Evolutionary conservation across 495 filamentous ascomycete genomes (phyloP).

Genomic region (Elaphomyces granulatus): DNA sequence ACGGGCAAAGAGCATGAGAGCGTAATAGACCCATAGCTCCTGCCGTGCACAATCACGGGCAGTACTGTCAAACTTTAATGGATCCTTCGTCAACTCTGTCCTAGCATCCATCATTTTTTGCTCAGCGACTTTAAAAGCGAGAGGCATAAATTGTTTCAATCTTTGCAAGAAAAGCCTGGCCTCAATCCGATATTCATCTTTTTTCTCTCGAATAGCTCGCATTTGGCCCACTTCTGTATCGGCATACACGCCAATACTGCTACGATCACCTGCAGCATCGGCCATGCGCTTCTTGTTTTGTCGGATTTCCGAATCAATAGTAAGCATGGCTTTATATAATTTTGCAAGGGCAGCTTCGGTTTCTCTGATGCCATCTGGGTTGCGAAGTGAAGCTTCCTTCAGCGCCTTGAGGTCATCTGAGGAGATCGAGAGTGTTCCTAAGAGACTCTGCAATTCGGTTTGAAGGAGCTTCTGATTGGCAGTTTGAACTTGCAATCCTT

Average conservation of each 20-base stretch:
- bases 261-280: slow-evolving; percentile 35
- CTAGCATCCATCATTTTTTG: slow-evolving; percentile 45
- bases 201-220: slow-evolving; percentile 86
- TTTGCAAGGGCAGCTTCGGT: slow-evolving; percentile 66
- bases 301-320: slow-evolving; percentile 70
- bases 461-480: slow-evolving; percentile 93
- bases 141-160: slow-evolving; percentile 63
- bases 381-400: slow-evolving; percentile 58
- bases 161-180: slow-evolving; percentile 57
- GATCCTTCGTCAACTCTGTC: slow-evolving; percentile 26
- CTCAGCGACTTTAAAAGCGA: slow-evolving; percentile 63
- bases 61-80: slow-evolving; percentile 34
- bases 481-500: slow-evolving; percentile 91
- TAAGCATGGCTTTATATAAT: slow-evolving; percentile 86
- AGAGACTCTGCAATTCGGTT: slow-evolving; percentile 64
- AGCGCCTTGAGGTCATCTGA: slow-evolving; percentile 56
- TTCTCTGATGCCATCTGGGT: slow-evolving; percentile 49
- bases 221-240: slow-evolving; percentile 78
- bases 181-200: slow-evolving; percentile 66
- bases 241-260: slow-evolving; percentile 45
- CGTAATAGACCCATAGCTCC: slow-evolving; percentile 68
- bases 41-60: slow-evolving; percentile 38
- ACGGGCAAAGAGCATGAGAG: slow-evolving; percentile 69
- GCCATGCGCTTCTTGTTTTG: slow-evolving; percentile 32
- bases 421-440: slow-evolving; percentile 80